A percentile compares a stretch with the other conserved stretches of the same genome.
Evolutionary conservation across 140 eudicot species (phyloP).

Genomic region (Bidens hawaiensis): DNA sequence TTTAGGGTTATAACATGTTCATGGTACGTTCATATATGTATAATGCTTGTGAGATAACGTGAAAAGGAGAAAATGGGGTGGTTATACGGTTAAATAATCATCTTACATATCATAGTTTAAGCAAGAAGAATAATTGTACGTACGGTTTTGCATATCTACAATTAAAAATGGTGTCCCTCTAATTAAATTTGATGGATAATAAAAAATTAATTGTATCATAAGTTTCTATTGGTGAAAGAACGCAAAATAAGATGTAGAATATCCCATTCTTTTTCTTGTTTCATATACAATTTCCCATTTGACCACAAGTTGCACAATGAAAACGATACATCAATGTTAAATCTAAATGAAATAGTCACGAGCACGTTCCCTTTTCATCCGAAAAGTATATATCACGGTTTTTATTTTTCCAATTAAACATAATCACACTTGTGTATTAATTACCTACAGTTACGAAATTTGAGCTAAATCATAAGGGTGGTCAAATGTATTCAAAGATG

Average conservation of each 20-base stretch:
- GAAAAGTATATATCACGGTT: not conserved
- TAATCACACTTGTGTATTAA: not conserved
- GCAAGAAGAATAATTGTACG: too few species aligned
- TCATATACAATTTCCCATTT: too few species aligned
- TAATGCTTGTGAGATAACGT: too few species aligned
- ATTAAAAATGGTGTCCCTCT: not conserved
- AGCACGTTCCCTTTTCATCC: not conserved
- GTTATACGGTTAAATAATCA: too few species aligned
- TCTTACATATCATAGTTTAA: not conserved
- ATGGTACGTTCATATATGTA: too few species aligned
- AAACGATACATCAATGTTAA: not conserved
- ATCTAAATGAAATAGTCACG: not conserved
- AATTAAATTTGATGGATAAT: not conserved
- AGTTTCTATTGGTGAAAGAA: not conserved
- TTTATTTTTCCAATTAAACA: not conserved
- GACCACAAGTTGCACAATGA: not conserved
- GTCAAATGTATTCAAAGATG: too few species aligned
- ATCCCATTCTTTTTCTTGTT: not conserved
- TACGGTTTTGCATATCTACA: not conserved
- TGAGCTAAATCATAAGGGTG: too few species aligned
- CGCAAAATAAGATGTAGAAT: not conserved
- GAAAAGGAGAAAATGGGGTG: not conserved
- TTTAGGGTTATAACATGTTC: too few species aligned
- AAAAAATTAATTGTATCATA: not conserved
- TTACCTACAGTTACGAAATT: too few species aligned